phyloP scores from a whole-genome alignment of 331 rosid genomes.

The Cydonia oblonga region DNA sequence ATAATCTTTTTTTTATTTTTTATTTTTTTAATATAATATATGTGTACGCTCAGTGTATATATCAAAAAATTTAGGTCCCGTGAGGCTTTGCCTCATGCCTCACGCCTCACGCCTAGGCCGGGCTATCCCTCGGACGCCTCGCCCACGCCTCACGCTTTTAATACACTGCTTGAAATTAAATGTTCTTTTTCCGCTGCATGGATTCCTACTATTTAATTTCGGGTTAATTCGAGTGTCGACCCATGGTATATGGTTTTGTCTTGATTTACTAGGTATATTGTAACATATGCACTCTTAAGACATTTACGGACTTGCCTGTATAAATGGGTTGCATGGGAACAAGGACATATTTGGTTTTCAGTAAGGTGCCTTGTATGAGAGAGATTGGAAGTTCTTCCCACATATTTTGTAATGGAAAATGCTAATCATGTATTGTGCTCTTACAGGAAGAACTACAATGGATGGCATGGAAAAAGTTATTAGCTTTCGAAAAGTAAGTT shows the following conservation, averaged over 20 bases:
- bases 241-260: neutral
- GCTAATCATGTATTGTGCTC: constrained; percentile 9
- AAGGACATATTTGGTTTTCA: neutral
- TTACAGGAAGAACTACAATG: constrained; percentile 92
- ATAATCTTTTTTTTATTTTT: too few species aligned
- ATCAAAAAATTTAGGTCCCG: too few species aligned
- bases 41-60: too few species aligned
- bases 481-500: constrained; percentile 87
- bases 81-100: too few species aligned
- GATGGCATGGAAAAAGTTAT: constrained; percentile 75
- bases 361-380: neutral
- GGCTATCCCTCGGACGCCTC: too few species aligned
- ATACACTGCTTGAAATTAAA: neutral
- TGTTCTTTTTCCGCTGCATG: neutral
- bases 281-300: neutral
- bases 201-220: too few species aligned
- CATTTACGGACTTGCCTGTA: neutral
- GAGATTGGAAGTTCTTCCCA: neutral
- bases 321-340: neutral
- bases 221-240: neutral
- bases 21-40: too few species aligned
- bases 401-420: constrained; percentile 3
- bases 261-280: neutral
- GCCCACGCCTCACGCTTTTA: too few species aligned
- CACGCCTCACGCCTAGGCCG: too few species aligned